A percentile compares a stretch with the other conserved stretches of the same genome.
These are phyloP conservation scores for Rhizophora apiculata DNA, from an alignment of 345 rosid genomes.

Conservation along the genomic window DNA sequence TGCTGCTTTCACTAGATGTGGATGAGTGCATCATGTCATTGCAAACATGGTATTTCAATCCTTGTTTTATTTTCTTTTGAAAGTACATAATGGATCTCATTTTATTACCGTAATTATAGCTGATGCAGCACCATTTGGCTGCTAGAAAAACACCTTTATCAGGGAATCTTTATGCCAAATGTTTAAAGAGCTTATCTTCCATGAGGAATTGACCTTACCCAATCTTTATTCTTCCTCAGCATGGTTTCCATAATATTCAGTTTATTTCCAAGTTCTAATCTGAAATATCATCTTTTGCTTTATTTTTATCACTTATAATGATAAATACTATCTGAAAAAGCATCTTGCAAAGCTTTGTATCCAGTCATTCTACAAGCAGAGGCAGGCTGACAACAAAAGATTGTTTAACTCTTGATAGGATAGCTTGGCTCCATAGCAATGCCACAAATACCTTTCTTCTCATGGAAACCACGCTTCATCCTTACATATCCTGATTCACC, in stretches of 20 bases:
- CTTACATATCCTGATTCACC: constrained; percentile 83
- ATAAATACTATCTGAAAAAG: neutral
- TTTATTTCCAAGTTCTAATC: constrained; percentile 3
- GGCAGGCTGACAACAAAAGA: neutral
- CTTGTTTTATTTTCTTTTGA: neutral
- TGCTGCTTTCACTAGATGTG: too few relatives aligned
- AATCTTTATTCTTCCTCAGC: neutral
- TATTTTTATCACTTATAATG: neutral
- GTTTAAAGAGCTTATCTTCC: neutral
- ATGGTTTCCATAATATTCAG: neutral
- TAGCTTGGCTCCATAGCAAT: constrained; percentile 72
- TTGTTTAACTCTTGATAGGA: constrained; percentile 46
- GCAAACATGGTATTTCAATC: neutral
- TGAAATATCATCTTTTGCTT: neutral
- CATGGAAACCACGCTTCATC: constrained; percentile 42
- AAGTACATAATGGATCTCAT: neutral
- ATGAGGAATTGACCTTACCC: neutral
- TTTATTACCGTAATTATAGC: neutral
- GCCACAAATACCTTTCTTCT: constrained; percentile 58
- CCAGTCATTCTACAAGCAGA: neutral
- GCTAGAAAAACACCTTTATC: neutral
- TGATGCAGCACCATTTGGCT: neutral
- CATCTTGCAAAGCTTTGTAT: neutral
- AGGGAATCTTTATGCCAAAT: neutral
- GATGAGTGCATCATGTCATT: too few relatives aligned